A percentile compares a stretch with the other conserved stretches of the same genome.
These are phyloP conservation scores for Rubroboletus satanas DNA, from an alignment of 768 basidiomycete species.

Conservation along the genomic window DNA sequence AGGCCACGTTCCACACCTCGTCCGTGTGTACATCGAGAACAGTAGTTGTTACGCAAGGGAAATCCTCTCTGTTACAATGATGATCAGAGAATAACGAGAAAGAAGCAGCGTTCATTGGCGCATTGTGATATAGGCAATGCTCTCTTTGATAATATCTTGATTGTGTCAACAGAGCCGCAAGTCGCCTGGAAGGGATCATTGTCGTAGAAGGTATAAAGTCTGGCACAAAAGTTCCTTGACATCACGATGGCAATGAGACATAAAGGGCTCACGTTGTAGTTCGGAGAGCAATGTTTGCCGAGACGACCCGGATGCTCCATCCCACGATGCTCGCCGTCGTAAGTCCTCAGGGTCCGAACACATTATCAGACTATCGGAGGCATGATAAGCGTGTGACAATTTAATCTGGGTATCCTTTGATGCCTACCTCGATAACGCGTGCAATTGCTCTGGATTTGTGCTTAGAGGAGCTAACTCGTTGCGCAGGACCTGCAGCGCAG, in stretches of 20 bases:
- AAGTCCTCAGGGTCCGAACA: conserved; percentile 83
- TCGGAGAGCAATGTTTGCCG: conserved; percentile 69
- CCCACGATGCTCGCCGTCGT: conserved; percentile 78
- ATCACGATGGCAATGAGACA: not conserved
- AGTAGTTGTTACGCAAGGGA: conserved; percentile 83
- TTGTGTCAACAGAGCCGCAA: conserved; percentile 81
- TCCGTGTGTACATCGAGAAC: conserved; percentile 84
- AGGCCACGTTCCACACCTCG: conserved; percentile 94
- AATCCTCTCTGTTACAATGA: conserved; percentile 71
- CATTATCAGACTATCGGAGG: conserved; percentile 74
- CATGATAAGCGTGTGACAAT: conserved; percentile 15
- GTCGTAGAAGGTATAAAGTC: conserved; percentile 86
- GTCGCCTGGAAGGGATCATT: conserved; percentile 90
- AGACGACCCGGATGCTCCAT: conserved; percentile 80
- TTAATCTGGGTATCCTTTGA: conserved; percentile 7
- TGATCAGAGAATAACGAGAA: conserved; percentile 90
- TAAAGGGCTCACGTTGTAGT: conserved; percentile 66
- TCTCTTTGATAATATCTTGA: conserved; percentile 76
- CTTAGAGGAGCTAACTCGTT: conserved; percentile 84
- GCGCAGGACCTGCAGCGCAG: conserved; percentile 81
- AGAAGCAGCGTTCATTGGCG: conserved; percentile 48
- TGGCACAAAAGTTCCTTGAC: conserved; percentile 31
- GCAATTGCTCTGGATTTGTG: conserved; percentile 75
- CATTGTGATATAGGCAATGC: conserved; percentile 85
- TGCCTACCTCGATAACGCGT: conserved; percentile 80